Conservation (phyloP, 2,329 filamentous ascomycete species). For the Alternaria sp. region DNA sequence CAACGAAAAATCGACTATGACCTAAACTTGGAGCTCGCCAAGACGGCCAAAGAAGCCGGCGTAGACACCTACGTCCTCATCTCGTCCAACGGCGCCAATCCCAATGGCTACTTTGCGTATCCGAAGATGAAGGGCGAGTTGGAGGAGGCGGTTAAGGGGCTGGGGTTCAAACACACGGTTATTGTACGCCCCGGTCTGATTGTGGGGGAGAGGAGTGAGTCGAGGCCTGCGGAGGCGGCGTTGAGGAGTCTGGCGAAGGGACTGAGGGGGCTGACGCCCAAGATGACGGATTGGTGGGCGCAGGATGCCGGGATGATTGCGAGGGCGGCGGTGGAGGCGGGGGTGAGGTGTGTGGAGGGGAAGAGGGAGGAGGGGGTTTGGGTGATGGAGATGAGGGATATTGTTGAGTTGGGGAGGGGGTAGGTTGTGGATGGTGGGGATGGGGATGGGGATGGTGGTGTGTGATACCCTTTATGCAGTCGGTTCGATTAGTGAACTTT, state of each 20-base stretch:
- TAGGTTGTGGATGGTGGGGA: background rate
- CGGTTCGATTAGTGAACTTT: too few relatives aligned
- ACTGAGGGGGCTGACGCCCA: slow-evolving; percentile 54
- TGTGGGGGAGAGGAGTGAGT: slow-evolving; percentile 70
- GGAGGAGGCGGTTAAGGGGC: slow-evolving; percentile 74
- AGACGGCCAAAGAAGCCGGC: slow-evolving; percentile 74
- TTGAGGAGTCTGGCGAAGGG: slow-evolving; percentile 62
- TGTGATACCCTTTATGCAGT: background rate
- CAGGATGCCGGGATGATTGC: slow-evolving; percentile 78
- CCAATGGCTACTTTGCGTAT: slow-evolving; percentile 61
- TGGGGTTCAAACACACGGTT: slow-evolving; percentile 79
- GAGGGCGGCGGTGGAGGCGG: slow-evolving; percentile 68
- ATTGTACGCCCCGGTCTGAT: slow-evolving; percentile 78
- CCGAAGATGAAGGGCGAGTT: slow-evolving; percentile 83
- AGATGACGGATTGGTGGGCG: slow-evolving; percentile 68
- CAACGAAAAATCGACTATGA: slow-evolving; percentile 91
- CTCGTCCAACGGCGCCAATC: slow-evolving; percentile 63
- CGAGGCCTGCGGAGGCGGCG: slow-evolving; percentile 64
- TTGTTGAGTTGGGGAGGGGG: slow-evolving; percentile 67
- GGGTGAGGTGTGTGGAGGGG: slow-evolving; percentile 58
- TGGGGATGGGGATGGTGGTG: background rate
- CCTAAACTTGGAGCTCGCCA: slow-evolving; percentile 79
- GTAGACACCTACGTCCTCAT: slow-evolving; percentile 79
- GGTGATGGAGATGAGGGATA: slow-evolving; percentile 66
- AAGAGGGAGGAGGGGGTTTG: slow-evolving; percentile 64